These are phyloP conservation scores for Solanum bulbocastanum DNA, from an alignment of 257 asterid genomes.

Conservation along the genomic window DNA sequence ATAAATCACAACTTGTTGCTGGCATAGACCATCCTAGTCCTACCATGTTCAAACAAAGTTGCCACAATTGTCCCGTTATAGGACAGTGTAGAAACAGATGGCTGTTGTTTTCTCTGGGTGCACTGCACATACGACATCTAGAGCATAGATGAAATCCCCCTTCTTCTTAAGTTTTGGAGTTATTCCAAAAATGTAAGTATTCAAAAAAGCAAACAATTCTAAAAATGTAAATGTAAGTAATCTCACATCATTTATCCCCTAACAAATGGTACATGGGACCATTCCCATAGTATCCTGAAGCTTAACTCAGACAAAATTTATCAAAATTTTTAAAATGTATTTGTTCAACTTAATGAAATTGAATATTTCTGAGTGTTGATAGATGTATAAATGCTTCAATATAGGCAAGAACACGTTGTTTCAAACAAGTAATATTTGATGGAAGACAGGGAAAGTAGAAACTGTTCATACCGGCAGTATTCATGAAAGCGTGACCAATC, in stretches of 20 bases:
- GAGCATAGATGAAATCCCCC: not conserved
- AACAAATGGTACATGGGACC: not conserved
- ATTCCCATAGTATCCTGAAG: not conserved
- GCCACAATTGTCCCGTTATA: not conserved
- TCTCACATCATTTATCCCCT: not conserved
- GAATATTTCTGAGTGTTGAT: not conserved
- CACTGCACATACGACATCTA: not conserved
- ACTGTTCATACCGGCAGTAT: constrained; percentile 56
- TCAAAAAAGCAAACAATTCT: not conserved
- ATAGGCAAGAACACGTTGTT: not conserved
- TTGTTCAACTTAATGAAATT: not conserved
- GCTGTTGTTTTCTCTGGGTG: no score
- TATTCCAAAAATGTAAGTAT: not conserved
- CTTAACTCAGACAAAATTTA: not conserved
- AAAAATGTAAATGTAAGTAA: not conserved
- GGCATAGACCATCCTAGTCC: not conserved
- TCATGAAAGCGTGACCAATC: constrained; percentile 71
- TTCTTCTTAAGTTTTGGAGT: not conserved
- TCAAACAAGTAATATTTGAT: not conserved
- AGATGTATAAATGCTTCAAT: not conserved
- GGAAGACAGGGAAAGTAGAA: not conserved
- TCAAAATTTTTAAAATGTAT: not conserved
- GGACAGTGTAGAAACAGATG: no score
- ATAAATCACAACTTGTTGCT: not conserved
- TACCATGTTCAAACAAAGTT: not conserved